phyloP scores from a whole-genome alignment of 2,329 filamentous ascomycete genomes.

The Fusarium nodosum region DNA sequence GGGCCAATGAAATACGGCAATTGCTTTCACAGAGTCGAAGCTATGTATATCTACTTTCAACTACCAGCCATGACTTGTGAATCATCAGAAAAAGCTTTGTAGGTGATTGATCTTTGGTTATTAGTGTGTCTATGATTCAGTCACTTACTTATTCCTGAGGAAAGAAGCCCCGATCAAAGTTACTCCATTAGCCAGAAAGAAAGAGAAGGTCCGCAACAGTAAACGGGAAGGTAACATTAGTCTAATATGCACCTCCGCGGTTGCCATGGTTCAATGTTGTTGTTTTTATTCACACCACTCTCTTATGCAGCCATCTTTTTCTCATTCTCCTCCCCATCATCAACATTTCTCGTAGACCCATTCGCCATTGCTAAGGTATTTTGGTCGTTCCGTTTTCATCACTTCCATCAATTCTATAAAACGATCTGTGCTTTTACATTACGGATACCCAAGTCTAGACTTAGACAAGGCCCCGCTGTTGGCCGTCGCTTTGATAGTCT shows the following conservation, averaged over 20 bases:
- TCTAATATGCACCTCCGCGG: constrained; percentile 22
- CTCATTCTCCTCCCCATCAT: constrained; percentile 19
- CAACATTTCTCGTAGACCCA: constrained; percentile 21
- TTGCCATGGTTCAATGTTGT: constrained; percentile 42
- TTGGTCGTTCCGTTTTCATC: constrained; percentile 35
- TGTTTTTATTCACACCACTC: constrained; percentile 35
- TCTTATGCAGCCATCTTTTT: background rate
- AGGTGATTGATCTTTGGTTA: background rate
- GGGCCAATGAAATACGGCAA: constrained; percentile 25
- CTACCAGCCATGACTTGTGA: background rate
- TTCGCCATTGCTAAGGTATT: constrained; percentile 39
- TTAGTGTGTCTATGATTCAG: background rate
- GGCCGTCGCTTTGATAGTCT: constrained; percentile 34
- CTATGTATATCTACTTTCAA: constrained; percentile 1
- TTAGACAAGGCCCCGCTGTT: constrained; percentile 45
- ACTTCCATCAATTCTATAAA: constrained; percentile 27
- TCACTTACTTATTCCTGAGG: background rate
- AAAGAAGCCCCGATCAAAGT: background rate
- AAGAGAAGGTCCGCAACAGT: background rate
- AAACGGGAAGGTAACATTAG: constrained; percentile 2
- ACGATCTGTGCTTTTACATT: constrained; percentile 12
- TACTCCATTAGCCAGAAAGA: background rate
- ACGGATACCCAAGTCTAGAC: constrained; percentile 18
- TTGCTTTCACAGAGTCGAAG: background rate
- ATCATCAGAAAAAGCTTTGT: background rate